Percentiles rank a stretch among this genome's conserved stretches.
phyloP scores from a whole-genome alignment of 2,329 filamentous ascomycete genomes.

The Alternaria panax region DNA sequence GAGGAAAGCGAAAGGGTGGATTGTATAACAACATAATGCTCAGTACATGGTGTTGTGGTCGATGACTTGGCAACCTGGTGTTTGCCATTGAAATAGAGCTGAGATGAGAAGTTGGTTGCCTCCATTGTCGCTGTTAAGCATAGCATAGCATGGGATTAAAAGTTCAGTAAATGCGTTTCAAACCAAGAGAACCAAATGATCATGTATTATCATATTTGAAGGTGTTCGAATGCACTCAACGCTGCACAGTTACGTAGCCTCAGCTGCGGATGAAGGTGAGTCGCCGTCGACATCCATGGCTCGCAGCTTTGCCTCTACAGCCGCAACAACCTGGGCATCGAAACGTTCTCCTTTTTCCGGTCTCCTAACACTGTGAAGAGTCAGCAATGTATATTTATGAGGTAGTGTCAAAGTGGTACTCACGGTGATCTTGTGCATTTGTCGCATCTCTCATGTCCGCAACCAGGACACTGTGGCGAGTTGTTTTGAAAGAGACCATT shows the following conservation, averaged over 20 bases:
- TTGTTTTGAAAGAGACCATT: constrained; percentile 64
- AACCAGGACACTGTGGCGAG: constrained; percentile 65
- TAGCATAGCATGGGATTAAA: background rate
- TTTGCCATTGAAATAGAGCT: no score
- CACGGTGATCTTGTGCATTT: constrained; percentile 64
- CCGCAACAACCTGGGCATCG: constrained; percentile 67
- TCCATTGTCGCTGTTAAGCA: background rate
- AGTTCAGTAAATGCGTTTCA: background rate
- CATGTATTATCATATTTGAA: background rate
- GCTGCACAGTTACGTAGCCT: constrained; percentile 18
- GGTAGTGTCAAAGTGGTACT: constrained; percentile 25
- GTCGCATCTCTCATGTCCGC: constrained; percentile 66
- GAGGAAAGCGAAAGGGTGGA: background rate
- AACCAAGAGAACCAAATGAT: background rate
- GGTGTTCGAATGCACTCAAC: background rate
- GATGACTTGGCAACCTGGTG: background rate
- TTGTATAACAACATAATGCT: background rate
- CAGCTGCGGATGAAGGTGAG: constrained; percentile 23
- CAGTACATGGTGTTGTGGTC: background rate
- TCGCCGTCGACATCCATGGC: constrained; percentile 42
- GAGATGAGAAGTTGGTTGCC: no score
- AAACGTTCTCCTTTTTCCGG: constrained; percentile 63
- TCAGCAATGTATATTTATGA: constrained; percentile 15
- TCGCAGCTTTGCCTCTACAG: constrained; percentile 63
- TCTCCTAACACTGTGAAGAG: constrained; percentile 59